Percentiles rank a stretch among this genome's conserved stretches.
These are phyloP conservation scores for Scheffersomyces titani DNA, from an alignment of 1,139 yeast genomes.

Conservation along the genomic window DNA sequence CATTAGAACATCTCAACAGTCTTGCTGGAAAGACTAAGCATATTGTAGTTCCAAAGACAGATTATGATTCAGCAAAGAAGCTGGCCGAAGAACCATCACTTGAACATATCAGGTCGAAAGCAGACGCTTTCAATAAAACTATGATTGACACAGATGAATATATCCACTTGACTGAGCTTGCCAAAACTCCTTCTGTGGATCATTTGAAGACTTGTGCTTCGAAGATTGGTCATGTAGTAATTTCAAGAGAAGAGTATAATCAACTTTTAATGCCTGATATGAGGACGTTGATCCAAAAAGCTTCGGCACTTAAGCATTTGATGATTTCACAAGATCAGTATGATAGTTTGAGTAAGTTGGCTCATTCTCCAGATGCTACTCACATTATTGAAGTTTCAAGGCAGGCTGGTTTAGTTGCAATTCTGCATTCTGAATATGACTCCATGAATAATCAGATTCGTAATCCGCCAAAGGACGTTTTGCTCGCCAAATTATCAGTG, in stretches of 20 bases:
- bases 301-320: neutral
- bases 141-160: constrained; percentile 20
- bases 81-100: constrained; percentile 8
- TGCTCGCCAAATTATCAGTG: constrained; percentile 31
- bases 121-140: constrained; percentile 7
- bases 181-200: constrained; percentile 16
- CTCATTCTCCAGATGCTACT: constrained; percentile 8
- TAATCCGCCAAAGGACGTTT: constrained; percentile 35
- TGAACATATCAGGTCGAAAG: constrained; percentile 11
- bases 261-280: constrained; percentile 11
- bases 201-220: constrained; percentile 8
- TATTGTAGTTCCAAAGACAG: constrained; percentile 3
- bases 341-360: constrained; percentile 12
- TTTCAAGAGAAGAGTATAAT: constrained; percentile 6
- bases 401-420: constrained; percentile 16
- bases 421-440: constrained; percentile 15
- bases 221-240: neutral
- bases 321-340: constrained; percentile 8
- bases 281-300: constrained; percentile 9
- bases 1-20: constrained; percentile 11
- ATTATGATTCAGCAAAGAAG: constrained; percentile 16
- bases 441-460: constrained; percentile 23
- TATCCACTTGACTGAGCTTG: constrained; percentile 12
- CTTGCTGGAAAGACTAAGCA: constrained; percentile 9
- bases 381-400: constrained; percentile 15